A percentile compares a stretch with the other conserved stretches of the same genome.
Evolutionary conservation across 2,329 filamentous ascomycete species (phyloP).

Genomic region (Pseudogymnoascus sp.): DNA sequence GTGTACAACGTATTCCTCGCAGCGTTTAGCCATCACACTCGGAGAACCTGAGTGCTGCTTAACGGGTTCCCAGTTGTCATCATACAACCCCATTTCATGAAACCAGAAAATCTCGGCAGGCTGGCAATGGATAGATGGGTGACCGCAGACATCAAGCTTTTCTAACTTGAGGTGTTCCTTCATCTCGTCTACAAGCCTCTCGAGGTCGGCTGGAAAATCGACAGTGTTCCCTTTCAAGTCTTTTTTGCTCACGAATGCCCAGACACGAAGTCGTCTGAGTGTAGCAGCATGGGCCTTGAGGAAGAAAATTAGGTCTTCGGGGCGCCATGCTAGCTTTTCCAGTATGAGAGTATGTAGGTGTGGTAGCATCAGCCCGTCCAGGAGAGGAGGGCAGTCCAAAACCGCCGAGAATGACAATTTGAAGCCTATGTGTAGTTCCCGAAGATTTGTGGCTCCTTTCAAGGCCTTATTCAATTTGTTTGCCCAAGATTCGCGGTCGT

Average conservation of each 20-base stretch:
- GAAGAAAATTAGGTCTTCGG: not conserved
- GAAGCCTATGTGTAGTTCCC: not conserved
- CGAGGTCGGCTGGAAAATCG: not conserved
- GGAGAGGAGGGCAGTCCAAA: not conserved
- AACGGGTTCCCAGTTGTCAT: not conserved
- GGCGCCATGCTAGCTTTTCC: not conserved
- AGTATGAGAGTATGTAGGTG: not conserved
- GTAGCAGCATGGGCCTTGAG: not conserved
- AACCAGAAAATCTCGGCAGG: conserved; percentile 3
- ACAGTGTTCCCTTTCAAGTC: not conserved
- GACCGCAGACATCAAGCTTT: not conserved
- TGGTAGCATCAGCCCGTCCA: not conserved
- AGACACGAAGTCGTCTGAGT: not conserved
- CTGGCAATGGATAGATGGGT: not conserved
- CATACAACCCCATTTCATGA: not conserved
- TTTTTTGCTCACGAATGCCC: not conserved
- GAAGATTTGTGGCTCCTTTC: not conserved
- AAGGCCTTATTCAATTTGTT: not conserved
- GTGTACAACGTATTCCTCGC: not conserved
- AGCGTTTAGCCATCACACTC: conserved; percentile 1
- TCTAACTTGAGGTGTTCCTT: conserved; percentile 1
- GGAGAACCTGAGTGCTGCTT: not conserved
- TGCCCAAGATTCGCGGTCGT: not conserved
- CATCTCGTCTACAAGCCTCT: not conserved
- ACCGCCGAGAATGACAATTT: not conserved